phyloP scores from a whole-genome alignment of 176 grass and related monocot genomes.

The Alloteropsis semialata region DNA sequence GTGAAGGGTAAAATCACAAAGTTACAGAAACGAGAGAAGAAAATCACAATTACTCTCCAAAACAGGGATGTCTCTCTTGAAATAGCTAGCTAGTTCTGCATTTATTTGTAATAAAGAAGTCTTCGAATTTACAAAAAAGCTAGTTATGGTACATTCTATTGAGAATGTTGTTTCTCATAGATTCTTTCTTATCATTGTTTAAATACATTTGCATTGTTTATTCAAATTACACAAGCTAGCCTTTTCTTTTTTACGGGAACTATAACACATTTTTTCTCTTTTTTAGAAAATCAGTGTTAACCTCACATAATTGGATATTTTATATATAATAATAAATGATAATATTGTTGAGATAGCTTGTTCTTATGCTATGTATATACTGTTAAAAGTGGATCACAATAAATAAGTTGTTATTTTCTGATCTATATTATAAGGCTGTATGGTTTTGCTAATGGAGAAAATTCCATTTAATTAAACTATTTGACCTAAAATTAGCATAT shows the following conservation, averaged over 20 bases:
- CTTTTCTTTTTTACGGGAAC: neutral
- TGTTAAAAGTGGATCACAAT: neutral
- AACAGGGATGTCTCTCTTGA: too few relatives aligned
- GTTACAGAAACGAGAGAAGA: too few relatives aligned
- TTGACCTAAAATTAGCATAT: neutral
- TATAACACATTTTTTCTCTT: neutral
- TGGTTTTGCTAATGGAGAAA: neutral
- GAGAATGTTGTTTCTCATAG: too few relatives aligned
- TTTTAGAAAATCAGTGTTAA: neutral
- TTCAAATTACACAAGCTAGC: neutral
- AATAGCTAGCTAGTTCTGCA: too few relatives aligned
- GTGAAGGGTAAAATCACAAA: too few relatives aligned
- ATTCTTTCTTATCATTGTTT: neutral
- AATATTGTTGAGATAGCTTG: neutral
- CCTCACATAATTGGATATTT: neutral
- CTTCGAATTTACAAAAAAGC: too few relatives aligned
- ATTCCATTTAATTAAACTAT: neutral
- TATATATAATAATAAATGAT: neutral
- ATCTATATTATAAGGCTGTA: neutral
- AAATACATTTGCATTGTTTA: neutral
- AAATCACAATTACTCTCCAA: too few relatives aligned
- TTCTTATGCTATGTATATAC: neutral
- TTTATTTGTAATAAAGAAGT: too few relatives aligned
- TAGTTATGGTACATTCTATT: too few relatives aligned
- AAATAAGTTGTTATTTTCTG: neutral